Percentiles rank a stretch among this genome's conserved stretches.
Evolutionary conservation across 1,284 basidiomycete species (phyloP).

Genomic region (Boletus semigastroideus): DNA sequence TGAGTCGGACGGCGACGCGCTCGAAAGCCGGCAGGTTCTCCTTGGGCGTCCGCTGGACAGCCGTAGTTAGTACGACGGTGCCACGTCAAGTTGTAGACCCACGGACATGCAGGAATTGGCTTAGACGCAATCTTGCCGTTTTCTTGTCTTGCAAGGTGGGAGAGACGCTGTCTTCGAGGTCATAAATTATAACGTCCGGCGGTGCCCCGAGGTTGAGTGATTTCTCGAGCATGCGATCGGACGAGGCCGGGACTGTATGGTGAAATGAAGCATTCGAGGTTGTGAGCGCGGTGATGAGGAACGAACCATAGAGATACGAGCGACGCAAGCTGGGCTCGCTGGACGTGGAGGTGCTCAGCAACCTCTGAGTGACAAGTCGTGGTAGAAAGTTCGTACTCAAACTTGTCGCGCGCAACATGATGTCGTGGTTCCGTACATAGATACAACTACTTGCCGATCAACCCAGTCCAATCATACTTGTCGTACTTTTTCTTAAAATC

Average conservation of each 20-base stretch:
- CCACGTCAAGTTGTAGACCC: slow-evolving; percentile 4
- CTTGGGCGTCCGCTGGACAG: slow-evolving; percentile 29
- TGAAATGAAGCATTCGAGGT: background rate
- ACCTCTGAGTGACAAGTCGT: slow-evolving; percentile 10
- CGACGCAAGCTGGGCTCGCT: slow-evolving; percentile 39
- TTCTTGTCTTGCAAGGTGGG: slow-evolving; percentile 60
- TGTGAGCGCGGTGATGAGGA: background rate
- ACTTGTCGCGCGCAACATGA: slow-evolving; percentile 11
- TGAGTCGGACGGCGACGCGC: slow-evolving; percentile 73
- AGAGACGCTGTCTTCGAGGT: slow-evolving; percentile 82
- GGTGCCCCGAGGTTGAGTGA: slow-evolving; percentile 50
- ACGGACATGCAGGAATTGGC: slow-evolving; percentile 58
- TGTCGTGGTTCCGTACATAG: background rate
- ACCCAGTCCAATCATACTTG: slow-evolving; percentile 77
- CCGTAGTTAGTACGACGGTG: slow-evolving; percentile 6
- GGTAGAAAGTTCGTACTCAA: slow-evolving; percentile 1
- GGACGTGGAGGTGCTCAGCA: slow-evolving; percentile 18
- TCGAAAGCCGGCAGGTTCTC: slow-evolving; percentile 43
- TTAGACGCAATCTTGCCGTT: slow-evolving; percentile 58
- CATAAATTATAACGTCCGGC: slow-evolving; percentile 82
- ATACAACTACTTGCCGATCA: slow-evolving; percentile 47
- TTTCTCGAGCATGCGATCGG: slow-evolving; percentile 79
- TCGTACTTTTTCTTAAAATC: slow-evolving; percentile 69
- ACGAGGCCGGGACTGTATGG: slow-evolving; percentile 66
- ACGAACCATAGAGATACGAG: slow-evolving; percentile 62